phyloP scores from a whole-genome alignment of 139 green algal species.

The Volvox reticuliferus region DNA sequence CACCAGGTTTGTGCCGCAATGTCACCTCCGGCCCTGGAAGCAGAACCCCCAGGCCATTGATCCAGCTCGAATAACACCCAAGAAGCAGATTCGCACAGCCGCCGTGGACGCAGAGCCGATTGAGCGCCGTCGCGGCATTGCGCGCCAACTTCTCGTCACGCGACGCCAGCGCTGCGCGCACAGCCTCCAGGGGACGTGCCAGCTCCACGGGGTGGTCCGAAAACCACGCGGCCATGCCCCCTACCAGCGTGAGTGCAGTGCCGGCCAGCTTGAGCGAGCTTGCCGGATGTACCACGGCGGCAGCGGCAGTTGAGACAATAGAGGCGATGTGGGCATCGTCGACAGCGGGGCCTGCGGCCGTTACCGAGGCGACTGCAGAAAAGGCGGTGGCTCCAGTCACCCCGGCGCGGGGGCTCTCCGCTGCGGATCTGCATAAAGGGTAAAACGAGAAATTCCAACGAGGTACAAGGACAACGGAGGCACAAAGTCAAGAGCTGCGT shows the following conservation, averaged over 20 bases:
- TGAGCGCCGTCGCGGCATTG: conserved; percentile 70
- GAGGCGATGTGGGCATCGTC: conserved; percentile 34
- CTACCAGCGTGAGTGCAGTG: conserved; percentile 75
- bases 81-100: conserved; percentile 53
- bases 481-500: no score
- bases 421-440: no score
- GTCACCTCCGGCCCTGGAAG: conserved; percentile 42
- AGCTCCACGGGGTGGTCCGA: conserved; percentile 38
- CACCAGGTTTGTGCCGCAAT: conserved; percentile 35
- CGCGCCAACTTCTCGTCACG: conserved; percentile 67
- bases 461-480: no score
- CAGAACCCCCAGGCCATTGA: conserved; percentile 52
- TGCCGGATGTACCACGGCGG: conserved; percentile 22
- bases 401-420: no score
- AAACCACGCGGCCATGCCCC: conserved; percentile 66
- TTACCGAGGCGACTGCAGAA: no score
- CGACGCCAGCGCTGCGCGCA: conserved; percentile 37
- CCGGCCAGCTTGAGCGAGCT: conserved; percentile 72
- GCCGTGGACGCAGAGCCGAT: conserved; percentile 52
- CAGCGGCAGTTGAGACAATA: conserved; percentile 27
- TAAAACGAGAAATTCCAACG: no score
- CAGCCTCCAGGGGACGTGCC: conserved; percentile 50
- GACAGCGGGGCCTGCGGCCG: not conserved
- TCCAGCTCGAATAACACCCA: conserved; percentile 39
- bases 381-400: no score